phyloP scores from a whole-genome alignment of 352 stramenopile genomes.

The Pythium catenulatum region DNA sequence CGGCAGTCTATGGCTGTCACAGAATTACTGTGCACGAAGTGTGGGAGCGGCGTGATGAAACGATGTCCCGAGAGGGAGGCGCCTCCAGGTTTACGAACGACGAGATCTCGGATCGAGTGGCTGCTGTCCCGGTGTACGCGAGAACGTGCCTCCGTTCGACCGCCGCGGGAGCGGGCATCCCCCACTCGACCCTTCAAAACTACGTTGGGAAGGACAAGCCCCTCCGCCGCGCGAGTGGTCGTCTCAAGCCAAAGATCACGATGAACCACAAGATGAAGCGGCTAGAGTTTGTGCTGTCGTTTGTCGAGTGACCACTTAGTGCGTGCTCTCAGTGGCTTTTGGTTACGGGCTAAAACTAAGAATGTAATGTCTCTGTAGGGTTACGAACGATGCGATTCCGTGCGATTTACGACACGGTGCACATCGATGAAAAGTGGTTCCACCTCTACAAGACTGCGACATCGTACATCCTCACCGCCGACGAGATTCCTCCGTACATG shows the following conservation, averaged over 20 bases:
- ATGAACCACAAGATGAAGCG: background rate
- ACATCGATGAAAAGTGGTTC: constrained; percentile 62
- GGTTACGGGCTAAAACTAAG: too few relatives aligned
- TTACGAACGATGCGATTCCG: too few relatives aligned
- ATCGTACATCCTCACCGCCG: constrained; percentile 25
- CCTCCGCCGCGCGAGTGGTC: background rate
- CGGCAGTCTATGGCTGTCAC: background rate
- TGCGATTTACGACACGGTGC: constrained; percentile 42
- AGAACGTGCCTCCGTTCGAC: background rate
- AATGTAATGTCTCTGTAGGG: too few relatives aligned
- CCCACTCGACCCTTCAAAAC: constrained; percentile 5
- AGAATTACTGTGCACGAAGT: background rate
- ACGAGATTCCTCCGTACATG: constrained; percentile 11
- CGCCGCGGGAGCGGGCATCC: background rate
- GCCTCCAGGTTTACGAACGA: background rate
- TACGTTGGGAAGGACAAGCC: constrained; percentile 40
- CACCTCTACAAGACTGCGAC: constrained; percentile 35
- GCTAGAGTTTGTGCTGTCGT: background rate
- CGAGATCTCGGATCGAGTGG: background rate
- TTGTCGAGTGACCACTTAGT: constrained; percentile 7
- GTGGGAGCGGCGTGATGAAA: background rate
- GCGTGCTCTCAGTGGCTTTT: too few relatives aligned
- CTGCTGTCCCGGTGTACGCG: background rate
- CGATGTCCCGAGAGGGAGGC: background rate
- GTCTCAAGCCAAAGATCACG: constrained; percentile 2